Base-by-base conservation (phyloP, 331 rosid species). In the Prunus yedoensis region DNA sequence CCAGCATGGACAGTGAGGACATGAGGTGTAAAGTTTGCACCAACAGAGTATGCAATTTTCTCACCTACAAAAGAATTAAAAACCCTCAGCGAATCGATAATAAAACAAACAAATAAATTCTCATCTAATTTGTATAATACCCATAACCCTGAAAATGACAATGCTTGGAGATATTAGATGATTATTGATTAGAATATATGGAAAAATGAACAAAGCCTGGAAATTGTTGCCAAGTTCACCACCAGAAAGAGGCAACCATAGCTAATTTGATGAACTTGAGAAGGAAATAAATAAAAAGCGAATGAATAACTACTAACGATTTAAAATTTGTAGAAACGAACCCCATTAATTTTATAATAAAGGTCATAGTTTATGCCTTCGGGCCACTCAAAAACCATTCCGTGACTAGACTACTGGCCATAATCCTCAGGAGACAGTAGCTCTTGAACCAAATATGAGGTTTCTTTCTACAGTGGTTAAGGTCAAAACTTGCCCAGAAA, bases 1-100 rank as follows among this genome's bases (percentile, higher is more conserved):
- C 99, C 99, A 23, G 89, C 85, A 82, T 95, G 89, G 72, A 92
- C 97, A 13, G 88, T 88, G 57, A 95, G 85, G 74, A 90, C 74
- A 59, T 95, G 97, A 32, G 96, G 89, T 16, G 95, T 89, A 80
- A 95, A 92, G 83, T 89, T 90, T 25, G 96, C 89, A 74, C 96
- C 97, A 53, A 90, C 91, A 0, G 91, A 84, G 82, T 83, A 92
- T 25, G 96, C 91, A 78, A 82, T 79, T 78, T 82, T 87, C 70
- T 82, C 82, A 60, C 95, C 99, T 95, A 71, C 78, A 81, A 71
- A 74, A 78, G 66, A 52, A 13, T 21, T 56, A n/a, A 59, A 68
- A 66, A 28, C 18, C 6, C 11, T 49, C 71, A 13, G 38, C 38
- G 38, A 66, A 38, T 53, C 28, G 50, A 56, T 10, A 77, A 64